Conservation (phyloP, 2,329 filamentous ascomycete genomes). For the Cylindrodendrum hubeiense region DNA sequence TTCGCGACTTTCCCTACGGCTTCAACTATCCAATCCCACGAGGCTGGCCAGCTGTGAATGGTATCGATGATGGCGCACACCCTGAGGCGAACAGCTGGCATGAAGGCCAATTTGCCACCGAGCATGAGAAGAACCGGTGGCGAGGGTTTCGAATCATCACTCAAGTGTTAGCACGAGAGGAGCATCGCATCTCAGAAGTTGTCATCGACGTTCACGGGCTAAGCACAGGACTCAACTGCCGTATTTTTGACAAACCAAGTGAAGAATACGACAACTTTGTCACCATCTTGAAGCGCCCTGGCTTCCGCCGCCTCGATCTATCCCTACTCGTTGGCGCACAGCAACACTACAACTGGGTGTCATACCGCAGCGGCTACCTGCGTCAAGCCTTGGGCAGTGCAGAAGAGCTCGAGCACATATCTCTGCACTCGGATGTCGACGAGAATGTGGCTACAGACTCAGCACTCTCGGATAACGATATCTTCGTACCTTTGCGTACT, state of each 20-base stretch:
- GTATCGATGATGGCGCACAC: not conserved
- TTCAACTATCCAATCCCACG: constrained; percentile 54
- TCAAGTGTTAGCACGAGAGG: constrained; percentile 38
- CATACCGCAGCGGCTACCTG: constrained; percentile 2
- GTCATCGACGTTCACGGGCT: constrained; percentile 47
- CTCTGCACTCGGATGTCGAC: constrained; percentile 17
- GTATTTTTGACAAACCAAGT: not conserved
- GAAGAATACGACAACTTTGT: constrained; percentile 18
- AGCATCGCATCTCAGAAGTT: constrained; percentile 48
- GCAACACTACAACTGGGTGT: accelerated
- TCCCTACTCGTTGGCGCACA: not conserved
- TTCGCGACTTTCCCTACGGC: constrained; percentile 52
- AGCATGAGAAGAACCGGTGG: constrained; percentile 39
- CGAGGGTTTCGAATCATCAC: constrained; percentile 48
- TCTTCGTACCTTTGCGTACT: constrained; percentile 36
- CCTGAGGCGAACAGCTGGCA: constrained; percentile 15
- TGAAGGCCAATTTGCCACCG: constrained; percentile 16
- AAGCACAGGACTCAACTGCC: constrained; percentile 44
- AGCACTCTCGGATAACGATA: not conserved
- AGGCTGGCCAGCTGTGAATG: constrained; percentile 23
- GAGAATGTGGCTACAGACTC: not conserved
- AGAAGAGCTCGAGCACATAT: constrained; percentile 37
- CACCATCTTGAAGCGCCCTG: constrained; percentile 5
- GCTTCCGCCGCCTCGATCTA: constrained; percentile 16
- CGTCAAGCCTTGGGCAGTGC: constrained; percentile 9